Base-by-base conservation (phyloP, 2,329 filamentous ascomycete genomes). In the Sporothrix dimorphospora region DNA sequence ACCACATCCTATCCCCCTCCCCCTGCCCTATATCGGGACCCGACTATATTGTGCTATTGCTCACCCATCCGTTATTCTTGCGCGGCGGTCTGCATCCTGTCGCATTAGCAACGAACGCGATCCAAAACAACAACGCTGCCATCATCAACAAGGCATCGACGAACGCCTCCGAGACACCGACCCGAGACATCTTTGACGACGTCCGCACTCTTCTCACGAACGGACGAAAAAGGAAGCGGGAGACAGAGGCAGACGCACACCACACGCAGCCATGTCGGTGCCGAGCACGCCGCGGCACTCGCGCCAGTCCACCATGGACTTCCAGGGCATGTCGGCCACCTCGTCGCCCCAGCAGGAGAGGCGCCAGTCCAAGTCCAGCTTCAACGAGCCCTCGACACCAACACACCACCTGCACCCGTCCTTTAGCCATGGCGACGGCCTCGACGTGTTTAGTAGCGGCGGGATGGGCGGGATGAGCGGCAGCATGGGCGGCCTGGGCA, bases 401-500 rank as follows among this genome's bases (percentile, higher is more conserved):
- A 71, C 71, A 53, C 74, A 74, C 68, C 72, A 74, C 61, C 81
- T 84, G 65, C 82, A 83, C 76, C 83, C 81, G 75, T 85, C 84
- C 76, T 84, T 84, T 76, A 84, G 82, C 76, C 84, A 85, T 70
- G 75, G 78, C 78, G 47, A 78, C 55, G 79, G 75, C n/a, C 73
- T 77, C 49, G 84, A 81, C 51, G 80, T 80, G 0, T 83, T 80
- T 67, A 79, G 80, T 65, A 74, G 71, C 40, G 34, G 73, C 45
- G 72, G 70, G 7, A 21, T 71, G 59, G 73, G 69, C 68, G 79
- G 80, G 61, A 82, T 82, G 67, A 88, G 88, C 74, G 90, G 90
- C 30, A 79, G 79, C 2, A 82, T 82, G 67, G 88, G 88, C 74
- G 90, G 91, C 9, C 83, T 94, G 74, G 93, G 92, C 42, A 94